Evolutionary conservation across 208 protist genomes (phyloP), one percentile per base, ranked within the genome.

Genomic region (Endotrypanum monterogeii): DNA sequence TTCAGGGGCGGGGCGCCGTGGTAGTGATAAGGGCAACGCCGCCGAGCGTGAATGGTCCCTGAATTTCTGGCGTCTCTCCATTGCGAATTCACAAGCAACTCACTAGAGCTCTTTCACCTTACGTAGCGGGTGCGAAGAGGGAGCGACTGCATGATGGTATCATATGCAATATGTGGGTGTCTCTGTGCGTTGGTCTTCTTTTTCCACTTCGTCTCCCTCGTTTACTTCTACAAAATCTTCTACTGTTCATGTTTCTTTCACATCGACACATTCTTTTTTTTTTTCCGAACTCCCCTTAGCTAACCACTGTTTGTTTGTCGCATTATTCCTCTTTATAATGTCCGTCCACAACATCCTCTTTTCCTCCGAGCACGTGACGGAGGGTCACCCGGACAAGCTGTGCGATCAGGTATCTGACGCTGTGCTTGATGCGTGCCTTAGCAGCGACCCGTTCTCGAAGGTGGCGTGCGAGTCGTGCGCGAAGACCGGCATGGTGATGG

Each of bases 331-430:
- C 35, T 25, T 63, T 28, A 80, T n/a, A 44, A 93, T 93, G 88
- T 95, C 85, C 32, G 82, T 94, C 57, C 91, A 89, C 74, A 87
- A 76, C 51, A 99, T 99, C 83, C 83, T 99, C 32, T 99, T 99
- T 87, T 99, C 99, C 48, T 99, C 98, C 51, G 99, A 99, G 92
- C 98, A 98, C 73, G 99, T 99, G 39, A 99, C 94, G 82, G 98
- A 99, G 88, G 99, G 99, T 30, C 99, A 99, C 86, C 99, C 99
- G 71, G 99, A 99, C 85, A 99, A 99, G 88, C 89, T 99, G n/a
- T 99, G 98, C 84, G 99, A 99, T 89, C 98, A 99, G 91, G 92
- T 99, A 23, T 99, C 99, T 20, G 99, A 99, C 88, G 93, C 98
- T 54, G 89, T 99, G 55, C 89, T 99, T 51, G 99, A 99, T 84